Evolutionary conservation across 179 eudicot species (phyloP), one percentile per base, ranked within the genome.

Genomic region (Silene coronaria): DNA sequence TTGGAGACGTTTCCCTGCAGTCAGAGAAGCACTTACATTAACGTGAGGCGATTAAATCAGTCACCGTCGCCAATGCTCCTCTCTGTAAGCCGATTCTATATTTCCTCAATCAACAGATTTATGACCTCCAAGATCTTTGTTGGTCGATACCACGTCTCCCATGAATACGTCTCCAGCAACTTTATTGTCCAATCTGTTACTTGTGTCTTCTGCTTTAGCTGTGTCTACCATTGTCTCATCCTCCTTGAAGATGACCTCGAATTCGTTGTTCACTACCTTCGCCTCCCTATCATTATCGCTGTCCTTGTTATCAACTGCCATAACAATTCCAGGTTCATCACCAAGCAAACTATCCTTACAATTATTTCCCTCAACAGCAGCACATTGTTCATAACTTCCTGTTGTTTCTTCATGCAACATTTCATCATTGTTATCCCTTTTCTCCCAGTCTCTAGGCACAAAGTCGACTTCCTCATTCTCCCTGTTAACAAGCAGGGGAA

Each of bases 401-500:
- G 30, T 24, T 13, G 70, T 48, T 59, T 75, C 77, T 22, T 64
- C 75, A 21, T 75, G 81, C 76, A 81, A 53, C 57, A 24, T 23
- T 21, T 79, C 82, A 24, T 79, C 79, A 74, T 68, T 58, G 14
- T 74, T 67, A 21, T 78, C 81, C 69, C 76, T 57, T 42, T 62
- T 74, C 78, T 38, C 64, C 74, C 55, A 72, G 70, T 80, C 73
- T 17, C 80, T 83, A 24, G 82, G 84, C 70, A 77, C 85, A 76
- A 71, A 89, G 57, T 85, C 80, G 67, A 84, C 79, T 78, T 88
- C 92, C 71, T 85, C 90, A 71, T 87, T 82, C 48, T 75, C 64
- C 70, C 84, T 81, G 58, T 77, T 87, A 46, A 75, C 85, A 48
- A 64, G 55, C 2, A 84, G 77, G 5, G 72, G 82, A 10, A 64